A percentile compares a stretch with the other conserved stretches of the same genome.
phyloP scores from a whole-genome alignment of 148 eudicot genomes.

The Linanthus parryae region DNA sequence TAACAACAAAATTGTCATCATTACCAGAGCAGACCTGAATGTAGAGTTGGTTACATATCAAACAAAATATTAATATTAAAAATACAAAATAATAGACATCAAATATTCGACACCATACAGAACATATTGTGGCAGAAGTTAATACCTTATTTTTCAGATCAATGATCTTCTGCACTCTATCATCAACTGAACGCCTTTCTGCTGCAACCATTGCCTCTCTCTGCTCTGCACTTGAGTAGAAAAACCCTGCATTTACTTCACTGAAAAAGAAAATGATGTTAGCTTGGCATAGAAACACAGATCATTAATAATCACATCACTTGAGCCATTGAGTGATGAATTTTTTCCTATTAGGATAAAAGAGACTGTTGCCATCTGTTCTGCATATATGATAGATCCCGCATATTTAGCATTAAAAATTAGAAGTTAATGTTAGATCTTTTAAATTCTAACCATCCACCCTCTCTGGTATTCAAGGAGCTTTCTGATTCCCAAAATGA shows the following conservation, averaged over 20 bases:
- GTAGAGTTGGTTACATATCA: not conserved
- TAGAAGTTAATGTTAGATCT: too few relatives aligned
- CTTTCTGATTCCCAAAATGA: too few relatives aligned
- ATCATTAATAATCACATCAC: too few relatives aligned
- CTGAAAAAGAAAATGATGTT: slow-evolving; percentile 34
- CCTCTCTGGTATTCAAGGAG: too few relatives aligned
- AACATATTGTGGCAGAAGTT: not conserved
- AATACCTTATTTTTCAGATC: slow-evolving; percentile 86
- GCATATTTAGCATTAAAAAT: too few relatives aligned
- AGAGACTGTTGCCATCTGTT: too few relatives aligned
- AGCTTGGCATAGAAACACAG: slow-evolving; percentile 4
- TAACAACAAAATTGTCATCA: slow-evolving; percentile 74
- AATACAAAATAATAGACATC: not conserved
- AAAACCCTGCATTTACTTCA: slow-evolving; percentile 98
- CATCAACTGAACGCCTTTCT: slow-evolving; percentile 95
- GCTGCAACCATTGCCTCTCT: slow-evolving; percentile 99
- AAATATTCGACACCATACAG: not conserved
- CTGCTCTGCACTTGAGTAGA: slow-evolving; percentile 93
- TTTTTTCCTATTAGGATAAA: too few relatives aligned
- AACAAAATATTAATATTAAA: not conserved
- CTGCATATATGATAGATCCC: too few relatives aligned
- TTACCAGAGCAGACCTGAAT: slow-evolving; percentile 72
- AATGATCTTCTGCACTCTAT: slow-evolving; percentile 80
- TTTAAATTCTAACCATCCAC: too few relatives aligned
- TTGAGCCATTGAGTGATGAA: too few relatives aligned